Evolutionary conservation across 2,329 filamentous ascomycete species (phyloP), one percentile per base, ranked within the genome.

Genomic region (Clonostachys rhizophaga): DNA sequence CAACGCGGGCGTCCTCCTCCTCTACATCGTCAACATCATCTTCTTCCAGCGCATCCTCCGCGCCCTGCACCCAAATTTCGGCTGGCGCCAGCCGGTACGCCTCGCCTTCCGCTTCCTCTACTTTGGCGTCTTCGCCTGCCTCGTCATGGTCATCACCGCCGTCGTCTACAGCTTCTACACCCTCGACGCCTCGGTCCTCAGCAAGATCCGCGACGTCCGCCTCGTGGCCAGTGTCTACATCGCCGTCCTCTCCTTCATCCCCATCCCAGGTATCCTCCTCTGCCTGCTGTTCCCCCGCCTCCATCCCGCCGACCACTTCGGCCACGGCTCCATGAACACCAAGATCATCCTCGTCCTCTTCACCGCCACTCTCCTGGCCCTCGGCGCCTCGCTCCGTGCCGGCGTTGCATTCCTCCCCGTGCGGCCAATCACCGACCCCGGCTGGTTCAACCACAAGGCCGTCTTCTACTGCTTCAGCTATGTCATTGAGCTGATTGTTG

Each of bases 381-480:
- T 90, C 11, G 87, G 87, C 30, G 87, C 89, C 3, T 69, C 71
- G 14, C 91, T 89, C 68, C 79, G 89, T 35, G 72, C 79, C 33
- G 86, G 76, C 14, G 79, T 78, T 1, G 68, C 60, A 30, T 89
- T 76, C 64, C 70, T 71, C 47, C 59, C 71, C 1, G 17, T 39
- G 36, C 76, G 74, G 30, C 79, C 72, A 5, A 55, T 58, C 47
- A 69, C 41, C 11, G 40, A 80, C 48, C 82, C 87, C 3, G 84
- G 83, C 6, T 87, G 84, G 77, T 92, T 84, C 61, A 78, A 89
- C 56, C 71, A 71, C 58, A 87, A 85, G 61, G 78, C 83, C 2
- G 81, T 79, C 56, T 95, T 90, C 70, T 95, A 94, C 69, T 68
- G 83, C 59, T 88, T 94, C 70, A 87, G 89, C 67, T 95, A 88